Base-by-base conservation (phyloP, 2,329 filamentous ascomycete species). In the Fusarium sp. region DNA sequence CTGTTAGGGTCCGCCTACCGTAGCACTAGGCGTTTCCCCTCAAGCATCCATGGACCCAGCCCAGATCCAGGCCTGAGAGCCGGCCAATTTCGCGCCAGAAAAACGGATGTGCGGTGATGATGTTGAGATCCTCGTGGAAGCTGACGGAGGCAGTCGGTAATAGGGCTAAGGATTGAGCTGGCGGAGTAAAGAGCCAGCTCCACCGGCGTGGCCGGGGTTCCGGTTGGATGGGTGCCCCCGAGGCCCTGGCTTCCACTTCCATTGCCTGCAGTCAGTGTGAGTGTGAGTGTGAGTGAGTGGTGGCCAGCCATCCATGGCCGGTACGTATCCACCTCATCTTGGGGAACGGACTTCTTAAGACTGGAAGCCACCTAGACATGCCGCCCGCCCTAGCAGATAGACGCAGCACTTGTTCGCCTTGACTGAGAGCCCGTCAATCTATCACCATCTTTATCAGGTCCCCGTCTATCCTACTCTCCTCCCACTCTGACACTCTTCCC, bases 91-190 rank as follows among this genome's bases (percentile, higher is more conserved):
- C 62, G 62, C 61, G 44, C 58, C 54, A 70, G 66, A 58, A 60
- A 68, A 57, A 64, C 33, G 59, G 60, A 68, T 73, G 73, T 66
- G 73, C 58, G 65, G 60, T 69, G 66, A 69, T 70, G 67, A 63
- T 68, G 64, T 73, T 58, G 58, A 71, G 63, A 71, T 70, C 58
- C 62, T 73, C 64, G 62, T 70, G 70, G 57, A 70, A 69, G 71
- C 70, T 75, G 71, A 72, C 64, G 68, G 65, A 64, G 65, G 65
- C 68, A 73, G 60, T 72, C 66, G 70, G 72, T 61, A 74, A 68
- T 75, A 75, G 73, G 73, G 73, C 73, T 75, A 75, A 73, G 55
- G 66, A 68, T 70, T 74, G 65, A 73, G 68, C 68, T 72, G 73
- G 71, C 68, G 66, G 70, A 67, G 58, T 49, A 42, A 57, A 68